Conservation (phyloP, 148 eudicot genomes). For the Limonium bicolor region DNA sequence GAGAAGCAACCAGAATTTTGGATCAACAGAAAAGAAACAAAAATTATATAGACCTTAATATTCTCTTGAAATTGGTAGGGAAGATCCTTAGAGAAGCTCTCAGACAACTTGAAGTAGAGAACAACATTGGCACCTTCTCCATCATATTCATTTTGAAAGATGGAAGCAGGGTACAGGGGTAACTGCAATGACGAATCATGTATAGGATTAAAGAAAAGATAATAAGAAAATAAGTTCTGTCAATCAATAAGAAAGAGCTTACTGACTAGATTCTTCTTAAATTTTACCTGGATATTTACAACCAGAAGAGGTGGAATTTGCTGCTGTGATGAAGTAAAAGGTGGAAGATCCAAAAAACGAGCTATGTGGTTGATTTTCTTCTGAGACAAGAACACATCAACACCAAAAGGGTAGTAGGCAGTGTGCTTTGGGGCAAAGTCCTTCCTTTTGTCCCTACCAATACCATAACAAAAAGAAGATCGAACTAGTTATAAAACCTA, state of each 20-base stretch:
- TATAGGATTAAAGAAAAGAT: not conserved
- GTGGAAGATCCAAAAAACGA: slow-evolving; percentile 68
- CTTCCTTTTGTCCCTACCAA: slow-evolving; percentile 85
- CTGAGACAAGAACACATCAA: slow-evolving; percentile 72
- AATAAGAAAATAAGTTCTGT: not conserved
- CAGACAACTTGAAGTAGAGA: slow-evolving; percentile 74
- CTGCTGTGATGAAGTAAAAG: slow-evolving; percentile 28
- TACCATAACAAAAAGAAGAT: too few relatives aligned
- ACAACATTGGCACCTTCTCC: slow-evolving; percentile 90
- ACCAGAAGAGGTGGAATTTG: slow-evolving; percentile 83
- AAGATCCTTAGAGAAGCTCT: slow-evolving; percentile 58
- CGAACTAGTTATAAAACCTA: too few relatives aligned
- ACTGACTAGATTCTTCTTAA: not conserved
- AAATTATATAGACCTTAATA: slow-evolving; percentile 28
- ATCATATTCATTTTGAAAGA: slow-evolving; percentile 76
- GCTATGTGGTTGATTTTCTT: slow-evolving; percentile 88
- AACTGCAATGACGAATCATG: slow-evolving; percentile 32
- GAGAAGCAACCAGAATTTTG: not conserved
- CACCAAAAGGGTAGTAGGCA: slow-evolving; percentile 88
- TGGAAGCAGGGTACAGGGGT: slow-evolving; percentile 67
- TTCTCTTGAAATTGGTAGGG: slow-evolving; percentile 60
- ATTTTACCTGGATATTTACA: slow-evolving; percentile 80
- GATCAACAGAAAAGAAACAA: not conserved
- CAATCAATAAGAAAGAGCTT: not conserved
- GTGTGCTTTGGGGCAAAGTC: slow-evolving; percentile 61